Evolutionary conservation across 352 stramenopile genomes (phyloP).

Genomic region (Pythium brachiatum): DNA sequence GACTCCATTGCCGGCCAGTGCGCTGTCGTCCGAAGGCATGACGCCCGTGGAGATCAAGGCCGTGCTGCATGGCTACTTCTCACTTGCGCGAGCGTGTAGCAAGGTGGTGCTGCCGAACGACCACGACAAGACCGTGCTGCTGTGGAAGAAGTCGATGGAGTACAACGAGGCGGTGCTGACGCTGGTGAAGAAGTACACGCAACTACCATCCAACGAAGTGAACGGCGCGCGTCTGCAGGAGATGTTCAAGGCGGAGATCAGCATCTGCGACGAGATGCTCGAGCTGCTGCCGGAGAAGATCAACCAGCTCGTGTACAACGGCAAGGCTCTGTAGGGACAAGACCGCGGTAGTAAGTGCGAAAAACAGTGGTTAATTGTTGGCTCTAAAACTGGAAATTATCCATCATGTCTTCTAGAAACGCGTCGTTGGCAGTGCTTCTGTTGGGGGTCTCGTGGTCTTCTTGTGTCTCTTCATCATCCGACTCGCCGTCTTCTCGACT

Average conservation of each 20-base stretch:
- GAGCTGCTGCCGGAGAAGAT: slow-evolving; percentile 74
- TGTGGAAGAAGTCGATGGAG: slow-evolving; percentile 57
- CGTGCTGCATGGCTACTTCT: slow-evolving; percentile 57
- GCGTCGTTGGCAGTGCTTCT: background rate
- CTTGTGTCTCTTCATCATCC: background rate
- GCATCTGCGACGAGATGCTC: slow-evolving; percentile 62
- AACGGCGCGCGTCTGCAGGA: slow-evolving; percentile 28
- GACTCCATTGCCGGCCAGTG: slow-evolving; percentile 26
- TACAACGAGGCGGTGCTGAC: slow-evolving; percentile 47
- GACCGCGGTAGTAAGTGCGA: too few species aligned
- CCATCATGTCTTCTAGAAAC: background rate
- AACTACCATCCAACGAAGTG: slow-evolving; percentile 11
- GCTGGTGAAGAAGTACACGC: slow-evolving; percentile 41
- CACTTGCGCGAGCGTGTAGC: slow-evolving; percentile 56
- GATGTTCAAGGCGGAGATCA: slow-evolving; percentile 49
- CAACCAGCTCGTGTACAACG: slow-evolving; percentile 74
- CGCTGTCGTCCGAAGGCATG: slow-evolving; percentile 20
- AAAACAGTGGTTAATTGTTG: background rate
- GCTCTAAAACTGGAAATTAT: background rate
- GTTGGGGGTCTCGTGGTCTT: background rate
- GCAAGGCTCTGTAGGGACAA: slow-evolving; percentile 35
- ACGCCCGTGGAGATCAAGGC: slow-evolving; percentile 39
- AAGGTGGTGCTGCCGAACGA: slow-evolving; percentile 46
- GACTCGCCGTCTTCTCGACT: background rate
- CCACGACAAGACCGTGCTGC: slow-evolving; percentile 47